Percentiles rank a stretch among this genome's conserved stretches.
phyloP scores from a whole-genome alignment of 176 grass and related monocot species.

The Zoysia pacifica region DNA sequence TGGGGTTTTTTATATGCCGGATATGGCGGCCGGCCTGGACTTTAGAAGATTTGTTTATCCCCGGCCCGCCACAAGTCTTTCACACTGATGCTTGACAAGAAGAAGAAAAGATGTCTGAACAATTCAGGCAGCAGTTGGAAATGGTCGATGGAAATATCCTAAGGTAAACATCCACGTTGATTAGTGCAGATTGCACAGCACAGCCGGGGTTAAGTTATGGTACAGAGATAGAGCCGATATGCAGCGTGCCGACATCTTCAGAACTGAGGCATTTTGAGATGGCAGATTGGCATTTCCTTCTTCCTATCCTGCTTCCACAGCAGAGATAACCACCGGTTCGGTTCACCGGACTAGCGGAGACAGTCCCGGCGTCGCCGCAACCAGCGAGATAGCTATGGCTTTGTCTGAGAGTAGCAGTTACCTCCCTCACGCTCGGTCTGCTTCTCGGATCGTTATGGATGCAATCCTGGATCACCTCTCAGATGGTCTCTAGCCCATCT shows the following conservation, averaged over 20 bases:
- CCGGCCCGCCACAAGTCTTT: neutral
- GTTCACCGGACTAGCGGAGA: constrained; percentile 94
- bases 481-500: constrained; percentile 53
- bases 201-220: neutral
- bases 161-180: neutral
- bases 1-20: constrained; percentile 4
- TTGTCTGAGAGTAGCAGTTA: constrained; percentile 49
- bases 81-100: too few species aligned
- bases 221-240: neutral
- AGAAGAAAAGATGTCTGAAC: neutral
- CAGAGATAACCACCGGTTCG: constrained; percentile 74
- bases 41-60: neutral
- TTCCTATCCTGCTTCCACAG: constrained; percentile 56
- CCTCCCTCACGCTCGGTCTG: constrained; percentile 62
- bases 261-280: neutral
- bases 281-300: neutral
- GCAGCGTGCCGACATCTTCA: neutral
- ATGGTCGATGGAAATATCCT: neutral
- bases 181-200: neutral
- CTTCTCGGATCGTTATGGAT: constrained; percentile 56
- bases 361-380: constrained; percentile 68
- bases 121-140: neutral
- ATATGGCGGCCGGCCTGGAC: constrained; percentile 19
- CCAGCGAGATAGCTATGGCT: constrained; percentile 55
- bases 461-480: constrained; percentile 61